phyloP scores from a whole-genome alignment of 2,329 filamentous ascomycete species.

The Fusarium nematophilum region DNA sequence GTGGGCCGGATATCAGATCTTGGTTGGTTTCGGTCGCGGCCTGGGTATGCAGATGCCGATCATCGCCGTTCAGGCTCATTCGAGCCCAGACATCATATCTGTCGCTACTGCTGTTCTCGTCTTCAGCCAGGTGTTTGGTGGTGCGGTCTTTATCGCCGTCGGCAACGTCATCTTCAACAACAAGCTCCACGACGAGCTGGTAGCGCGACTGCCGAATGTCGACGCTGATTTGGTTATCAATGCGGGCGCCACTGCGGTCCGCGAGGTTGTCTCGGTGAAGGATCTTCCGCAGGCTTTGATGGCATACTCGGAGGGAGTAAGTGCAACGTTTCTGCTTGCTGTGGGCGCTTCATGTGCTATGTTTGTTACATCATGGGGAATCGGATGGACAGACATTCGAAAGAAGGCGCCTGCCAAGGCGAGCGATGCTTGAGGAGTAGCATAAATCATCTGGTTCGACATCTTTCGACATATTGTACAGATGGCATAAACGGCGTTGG shows the following conservation, averaged over 20 bases:
- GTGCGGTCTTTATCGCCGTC: constrained; percentile 58
- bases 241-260: constrained; percentile 57
- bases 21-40: constrained; percentile 58
- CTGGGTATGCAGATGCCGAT: constrained; percentile 55
- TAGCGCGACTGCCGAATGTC: constrained; percentile 44
- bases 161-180: constrained; percentile 46
- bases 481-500: neutral
- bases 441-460: neutral
- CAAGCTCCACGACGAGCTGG: constrained; percentile 48
- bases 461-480: neutral
- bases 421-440: constrained; percentile 30
- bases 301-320: constrained; percentile 54
- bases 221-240: constrained; percentile 49
- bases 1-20: constrained; percentile 59
- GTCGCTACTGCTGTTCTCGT: constrained; percentile 45
- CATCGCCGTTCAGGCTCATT: constrained; percentile 46
- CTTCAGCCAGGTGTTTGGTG: constrained; percentile 49
- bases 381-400: constrained; percentile 60
- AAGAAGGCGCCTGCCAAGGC: constrained; percentile 43
- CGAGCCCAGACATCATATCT: constrained; percentile 37
- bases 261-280: constrained; percentile 43
- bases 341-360: constrained; percentile 45
- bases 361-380: constrained; percentile 54
- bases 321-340: constrained; percentile 45
- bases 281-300: constrained; percentile 51